phyloP scores from a whole-genome alignment of 129 eudicot species.

The Heracleum sosnowskyi region DNA sequence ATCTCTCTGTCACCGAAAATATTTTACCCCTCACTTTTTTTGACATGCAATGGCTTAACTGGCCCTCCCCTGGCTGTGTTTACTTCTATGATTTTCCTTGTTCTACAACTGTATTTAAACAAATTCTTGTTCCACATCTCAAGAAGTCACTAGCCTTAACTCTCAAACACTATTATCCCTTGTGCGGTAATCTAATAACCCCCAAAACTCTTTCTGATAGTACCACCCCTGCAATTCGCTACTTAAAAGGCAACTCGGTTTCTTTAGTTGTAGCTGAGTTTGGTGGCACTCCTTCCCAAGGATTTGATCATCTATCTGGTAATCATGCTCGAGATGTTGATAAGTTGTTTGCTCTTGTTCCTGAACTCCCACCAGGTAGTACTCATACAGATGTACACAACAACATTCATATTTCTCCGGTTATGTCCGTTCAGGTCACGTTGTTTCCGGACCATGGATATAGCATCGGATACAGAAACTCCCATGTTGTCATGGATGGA shows the following conservation, averaged over 20 bases:
- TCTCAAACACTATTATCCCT: constrained; percentile 6
- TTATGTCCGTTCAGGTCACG: constrained; percentile 24
- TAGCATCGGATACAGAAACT: constrained; percentile 4
- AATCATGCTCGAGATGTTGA: constrained; percentile 3
- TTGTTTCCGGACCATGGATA: constrained; percentile 15
- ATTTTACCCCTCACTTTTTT: not conserved
- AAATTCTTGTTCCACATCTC: not conserved
- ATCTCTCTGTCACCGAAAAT: not conserved
- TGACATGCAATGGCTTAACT: not conserved
- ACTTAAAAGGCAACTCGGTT: too few relatives aligned
- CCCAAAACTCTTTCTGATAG: too few relatives aligned
- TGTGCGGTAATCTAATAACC: not conserved
- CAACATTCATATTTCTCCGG: constrained; percentile 3
- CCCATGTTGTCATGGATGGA: constrained; percentile 14
- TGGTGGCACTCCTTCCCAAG: not conserved
- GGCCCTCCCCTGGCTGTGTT: not conserved
- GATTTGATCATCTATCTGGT: constrained; percentile 25
- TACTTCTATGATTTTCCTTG: not conserved
- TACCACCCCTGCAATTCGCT: too few relatives aligned
- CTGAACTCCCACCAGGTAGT: not conserved
- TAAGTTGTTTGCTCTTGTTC: constrained; percentile 9
- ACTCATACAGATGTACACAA: not conserved
- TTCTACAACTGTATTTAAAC: not conserved
- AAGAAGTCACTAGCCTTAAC: not conserved
- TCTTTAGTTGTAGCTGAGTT: constrained; percentile 21